Percentiles rank a stretch among this genome's conserved stretches.
phyloP scores from a whole-genome alignment of 1,284 basidiomycete species.

The Malassezia cuniculi region DNA sequence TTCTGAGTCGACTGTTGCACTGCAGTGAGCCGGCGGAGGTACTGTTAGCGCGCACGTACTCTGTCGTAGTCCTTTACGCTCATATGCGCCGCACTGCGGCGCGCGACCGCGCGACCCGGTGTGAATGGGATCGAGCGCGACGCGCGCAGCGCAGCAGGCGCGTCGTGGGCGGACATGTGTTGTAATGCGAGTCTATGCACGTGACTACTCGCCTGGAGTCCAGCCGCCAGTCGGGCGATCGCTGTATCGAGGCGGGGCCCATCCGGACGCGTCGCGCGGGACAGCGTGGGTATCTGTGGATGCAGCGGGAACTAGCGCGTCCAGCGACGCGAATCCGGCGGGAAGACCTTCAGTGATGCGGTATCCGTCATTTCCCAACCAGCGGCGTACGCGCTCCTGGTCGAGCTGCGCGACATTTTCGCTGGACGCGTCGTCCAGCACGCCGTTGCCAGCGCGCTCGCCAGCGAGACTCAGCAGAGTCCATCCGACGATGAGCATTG shows the following conservation, averaged over 20 bases:
- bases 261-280: constrained; percentile 18
- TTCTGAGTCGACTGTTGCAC: constrained; percentile 13
- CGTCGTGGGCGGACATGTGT: constrained; percentile 4
- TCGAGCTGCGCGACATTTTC: constrained; percentile 1
- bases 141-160: constrained; percentile 10
- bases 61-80: constrained; percentile 12
- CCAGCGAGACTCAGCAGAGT: constrained; percentile 52
- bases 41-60: constrained; percentile 1
- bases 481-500: constrained; percentile 93
- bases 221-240: constrained; percentile 10
- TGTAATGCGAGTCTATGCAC: background rate
- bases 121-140: constrained; percentile 15
- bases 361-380: constrained; percentile 3
- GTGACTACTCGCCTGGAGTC: constrained; percentile 2
- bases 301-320: background rate
- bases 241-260: constrained; percentile 30
- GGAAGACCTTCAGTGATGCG: constrained; percentile 9
- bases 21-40: constrained; percentile 11
- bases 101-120: constrained; percentile 6
- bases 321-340: constrained; percentile 4
- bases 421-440: constrained; percentile 46
- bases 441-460: constrained; percentile 48
- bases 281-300: constrained; percentile 1
- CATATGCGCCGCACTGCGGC: constrained; percentile 1
- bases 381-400: constrained; percentile 9